These are phyloP conservation scores for Boletus rex-veris DNA, from an alignment of 768 basidiomycete genomes.

Conservation along the genomic window DNA sequence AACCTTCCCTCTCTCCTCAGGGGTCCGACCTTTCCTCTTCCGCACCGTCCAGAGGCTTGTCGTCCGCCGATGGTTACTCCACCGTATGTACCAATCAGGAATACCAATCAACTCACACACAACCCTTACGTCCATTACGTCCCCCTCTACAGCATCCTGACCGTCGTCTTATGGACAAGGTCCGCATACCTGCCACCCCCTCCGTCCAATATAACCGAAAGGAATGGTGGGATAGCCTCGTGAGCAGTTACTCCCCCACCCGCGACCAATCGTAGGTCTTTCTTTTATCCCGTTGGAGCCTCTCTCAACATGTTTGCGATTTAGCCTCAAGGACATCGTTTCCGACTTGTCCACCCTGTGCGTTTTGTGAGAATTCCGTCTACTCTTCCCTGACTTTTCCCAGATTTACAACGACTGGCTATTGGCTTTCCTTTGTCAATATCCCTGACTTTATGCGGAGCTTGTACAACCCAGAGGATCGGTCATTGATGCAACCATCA, in stretches of 20 bases:
- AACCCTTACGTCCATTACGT: conserved; percentile 10
- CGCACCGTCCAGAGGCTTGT: conserved; percentile 23
- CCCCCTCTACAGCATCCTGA: conserved; percentile 24
- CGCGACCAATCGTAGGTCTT: conserved; percentile 41
- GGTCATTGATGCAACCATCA: conserved; percentile 62
- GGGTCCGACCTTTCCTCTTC: conserved; percentile 31
- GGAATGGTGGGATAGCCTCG: conserved; percentile 49
- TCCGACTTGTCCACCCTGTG: conserved; percentile 53
- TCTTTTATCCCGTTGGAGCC: not conserved
- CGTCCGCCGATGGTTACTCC: conserved; percentile 25
- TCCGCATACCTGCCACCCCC: conserved; percentile 27
- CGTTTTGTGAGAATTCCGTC: conserved; percentile 16
- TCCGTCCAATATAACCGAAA: conserved; percentile 34
- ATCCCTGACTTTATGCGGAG: conserved; percentile 49
- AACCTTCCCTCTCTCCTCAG: conserved; percentile 33
- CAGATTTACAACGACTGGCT: conserved; percentile 62
- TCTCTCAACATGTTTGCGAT: conserved; percentile 2
- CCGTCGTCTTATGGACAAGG: conserved; percentile 26
- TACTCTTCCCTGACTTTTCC: conserved; percentile 5
- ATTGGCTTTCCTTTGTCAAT: conserved; percentile 70
- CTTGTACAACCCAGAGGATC: conserved; percentile 49
- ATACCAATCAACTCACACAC: not conserved
- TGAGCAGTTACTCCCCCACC: conserved; percentile 39
- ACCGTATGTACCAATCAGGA: conserved; percentile 19
- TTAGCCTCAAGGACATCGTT: conserved; percentile 47